Base-by-base conservation (phyloP, 768 basidiomycete species). In the Suillus spraguei region DNA sequence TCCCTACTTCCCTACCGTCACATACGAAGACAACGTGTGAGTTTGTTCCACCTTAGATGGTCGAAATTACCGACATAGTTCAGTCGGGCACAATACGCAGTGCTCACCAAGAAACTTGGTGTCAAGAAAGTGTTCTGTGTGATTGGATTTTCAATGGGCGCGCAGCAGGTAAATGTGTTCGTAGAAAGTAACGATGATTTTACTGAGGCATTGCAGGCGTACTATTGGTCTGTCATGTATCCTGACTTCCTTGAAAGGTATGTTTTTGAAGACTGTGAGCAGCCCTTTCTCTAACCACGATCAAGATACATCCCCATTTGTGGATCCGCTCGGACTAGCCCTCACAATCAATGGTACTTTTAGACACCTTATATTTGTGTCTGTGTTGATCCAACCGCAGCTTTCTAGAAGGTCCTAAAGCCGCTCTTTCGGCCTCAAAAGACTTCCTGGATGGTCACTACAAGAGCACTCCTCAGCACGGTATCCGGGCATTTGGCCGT, bases 81-180 rank as follows among this genome's bases (percentile, higher is more conserved):
- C n/a, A 85, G 85, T 60, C 84, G 81, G 47, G 85, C 85, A 16
- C 85, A 87, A 67, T 76, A 85, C 66, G 76, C 79, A 24, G 83
- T 87, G 22, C 77, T 86, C 22, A 83, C 81, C 38, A 76, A 83
- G 53, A 73, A 74, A 36, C 77, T 85, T 35, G 79, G 78, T 9
- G 69, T 87, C 8, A 71, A 77, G 63, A 80, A 82, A 64, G 71
- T 83, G 1, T 80, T 74, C 61, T 78, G 80, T 35, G 83, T 81
- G 33, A 74, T 85, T 24, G 85, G 85, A 3, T 85, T 86, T 65
- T 85, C 84, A 4, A 87, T 87, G 86, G 85, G 85, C 60, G 86
- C 80, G 3, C 86, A 86, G 68, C 78, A 81, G 73, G 79, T 79
- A 54, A 24, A 62, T 16, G 35, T 13, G 6, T 39, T 46, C 22